Evolutionary conservation across 257 asterid genomes (phyloP).

Genomic region (Ophiorrhiza pumila): DNA sequence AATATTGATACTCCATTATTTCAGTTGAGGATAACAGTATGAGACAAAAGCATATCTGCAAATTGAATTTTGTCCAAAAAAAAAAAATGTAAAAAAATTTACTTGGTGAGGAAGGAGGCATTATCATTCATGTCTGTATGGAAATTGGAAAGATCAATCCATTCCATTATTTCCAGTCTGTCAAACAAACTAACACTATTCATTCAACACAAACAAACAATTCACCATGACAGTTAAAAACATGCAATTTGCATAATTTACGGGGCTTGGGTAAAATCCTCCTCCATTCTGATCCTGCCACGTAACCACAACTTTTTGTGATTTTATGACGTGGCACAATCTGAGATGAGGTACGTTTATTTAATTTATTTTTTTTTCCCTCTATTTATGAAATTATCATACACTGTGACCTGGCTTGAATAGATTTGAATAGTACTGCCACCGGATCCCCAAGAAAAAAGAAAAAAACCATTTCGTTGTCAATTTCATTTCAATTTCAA

Average conservation of each 20-base stretch:
- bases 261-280: slow-evolving; percentile 11
- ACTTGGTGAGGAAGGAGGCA: too few species aligned
- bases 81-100: neutral
- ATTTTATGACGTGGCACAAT: slow-evolving; percentile 11
- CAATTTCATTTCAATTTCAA: slow-evolving; percentile 24
- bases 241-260: neutral
- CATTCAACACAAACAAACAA: slow-evolving; percentile 1
- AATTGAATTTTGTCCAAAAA: neutral
- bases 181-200: neutral
- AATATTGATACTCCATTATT: neutral
- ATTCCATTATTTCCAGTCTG: too few species aligned
- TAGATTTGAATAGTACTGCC: slow-evolving; percentile 28
- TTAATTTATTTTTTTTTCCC: neutral
- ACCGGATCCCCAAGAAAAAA: slow-evolving; percentile 11
- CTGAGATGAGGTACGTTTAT: neutral
- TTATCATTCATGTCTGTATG: too few species aligned
- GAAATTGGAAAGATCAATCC: too few species aligned
- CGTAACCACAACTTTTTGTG: neutral
- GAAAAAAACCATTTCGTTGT: slow-evolving; percentile 4
- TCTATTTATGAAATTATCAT: too few species aligned
- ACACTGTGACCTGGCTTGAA: slow-evolving; percentile 28
- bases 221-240: neutral
- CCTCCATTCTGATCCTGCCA: slow-evolving; percentile 14
- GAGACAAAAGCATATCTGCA: neutral
- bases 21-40: neutral